Conservation (phyloP, 129 eudicot genomes). For the Arctium lappa region DNA sequence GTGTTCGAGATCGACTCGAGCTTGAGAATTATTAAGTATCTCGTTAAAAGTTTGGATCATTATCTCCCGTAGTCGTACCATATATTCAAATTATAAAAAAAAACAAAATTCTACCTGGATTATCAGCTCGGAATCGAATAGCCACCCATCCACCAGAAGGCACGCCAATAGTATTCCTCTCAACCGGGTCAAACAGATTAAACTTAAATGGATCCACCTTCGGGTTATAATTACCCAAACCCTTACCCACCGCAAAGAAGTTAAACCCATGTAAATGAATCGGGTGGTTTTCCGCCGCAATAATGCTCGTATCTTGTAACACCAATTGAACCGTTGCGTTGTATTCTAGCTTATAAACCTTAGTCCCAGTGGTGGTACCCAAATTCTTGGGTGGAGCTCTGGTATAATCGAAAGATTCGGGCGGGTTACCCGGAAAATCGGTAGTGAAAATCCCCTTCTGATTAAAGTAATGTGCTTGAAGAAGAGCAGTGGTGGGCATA, state of each 20-base stretch:
- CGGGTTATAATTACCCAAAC: slow-evolving; percentile 67
- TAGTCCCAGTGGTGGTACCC: slow-evolving; percentile 58
- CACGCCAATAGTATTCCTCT: slow-evolving; percentile 76
- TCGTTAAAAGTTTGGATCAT: too few species aligned
- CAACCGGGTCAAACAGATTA: slow-evolving; percentile 81
- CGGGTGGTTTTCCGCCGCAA: slow-evolving; percentile 75
- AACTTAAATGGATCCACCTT: slow-evolving; percentile 56
- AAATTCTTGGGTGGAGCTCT: slow-evolving; percentile 44
- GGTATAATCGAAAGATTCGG: slow-evolving; percentile 51
- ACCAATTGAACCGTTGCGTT: slow-evolving; percentile 65
- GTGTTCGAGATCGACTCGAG: too few species aligned
- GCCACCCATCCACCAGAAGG: slow-evolving; percentile 95
- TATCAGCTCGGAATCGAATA: slow-evolving; percentile 73
- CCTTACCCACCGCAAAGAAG: slow-evolving; percentile 71
- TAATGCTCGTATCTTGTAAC: slow-evolving; percentile 69
- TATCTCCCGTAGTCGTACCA: too few species aligned
- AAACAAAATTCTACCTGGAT: slow-evolving; percentile 51
- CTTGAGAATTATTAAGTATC: too few species aligned
- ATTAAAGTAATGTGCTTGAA: slow-evolving; percentile 70
- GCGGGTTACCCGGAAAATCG: slow-evolving; percentile 79
- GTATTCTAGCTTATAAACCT: slow-evolving; percentile 56
- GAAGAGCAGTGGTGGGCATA: slow-evolving; percentile 66
- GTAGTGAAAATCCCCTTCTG: slow-evolving; percentile 68
- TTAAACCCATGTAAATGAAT: slow-evolving; percentile 80
- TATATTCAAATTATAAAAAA: too few species aligned